Percentiles rank a stretch among this genome's conserved stretches.
phyloP scores from a whole-genome alignment of 495 filamentous ascomycete genomes.

The Aspergillus kassunensis region DNA sequence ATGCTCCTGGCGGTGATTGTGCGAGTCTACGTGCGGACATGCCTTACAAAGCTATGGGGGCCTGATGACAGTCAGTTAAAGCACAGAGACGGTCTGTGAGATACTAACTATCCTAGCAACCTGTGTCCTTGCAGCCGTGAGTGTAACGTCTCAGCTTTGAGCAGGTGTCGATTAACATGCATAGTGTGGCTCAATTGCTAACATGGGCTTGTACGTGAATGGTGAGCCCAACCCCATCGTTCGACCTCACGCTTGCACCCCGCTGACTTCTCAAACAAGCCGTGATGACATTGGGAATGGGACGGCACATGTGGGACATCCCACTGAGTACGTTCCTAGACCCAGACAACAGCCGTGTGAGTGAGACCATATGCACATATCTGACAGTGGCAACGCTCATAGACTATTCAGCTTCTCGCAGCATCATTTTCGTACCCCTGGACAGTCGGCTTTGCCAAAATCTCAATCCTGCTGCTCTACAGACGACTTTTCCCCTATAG shows the following conservation, averaged over 20 bases:
- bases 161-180: background rate
- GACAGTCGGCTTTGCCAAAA: background rate
- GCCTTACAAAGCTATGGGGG: background rate
- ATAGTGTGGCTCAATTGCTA: background rate
- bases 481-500: background rate
- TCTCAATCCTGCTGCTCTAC: background rate
- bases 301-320: background rate
- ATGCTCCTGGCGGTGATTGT: background rate
- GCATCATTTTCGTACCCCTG: background rate
- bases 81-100: background rate
- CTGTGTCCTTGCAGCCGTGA: background rate
- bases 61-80: background rate
- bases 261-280: too few relatives aligned
- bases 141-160: background rate
- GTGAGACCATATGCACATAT: background rate
- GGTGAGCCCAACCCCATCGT: too few relatives aligned
- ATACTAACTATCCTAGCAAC: background rate
- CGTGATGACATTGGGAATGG: too few relatives aligned
- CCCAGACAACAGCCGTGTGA: background rate
- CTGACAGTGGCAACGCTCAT: background rate
- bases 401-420: background rate
- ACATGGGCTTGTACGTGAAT: background rate
- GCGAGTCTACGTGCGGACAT: background rate
- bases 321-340: background rate
- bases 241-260: too few relatives aligned